Evolutionary conservation across 805 yeast genomes (phyloP), one percentile per base, ranked within the genome.

Genomic region (Metschnikowia vanudenii): DNA sequence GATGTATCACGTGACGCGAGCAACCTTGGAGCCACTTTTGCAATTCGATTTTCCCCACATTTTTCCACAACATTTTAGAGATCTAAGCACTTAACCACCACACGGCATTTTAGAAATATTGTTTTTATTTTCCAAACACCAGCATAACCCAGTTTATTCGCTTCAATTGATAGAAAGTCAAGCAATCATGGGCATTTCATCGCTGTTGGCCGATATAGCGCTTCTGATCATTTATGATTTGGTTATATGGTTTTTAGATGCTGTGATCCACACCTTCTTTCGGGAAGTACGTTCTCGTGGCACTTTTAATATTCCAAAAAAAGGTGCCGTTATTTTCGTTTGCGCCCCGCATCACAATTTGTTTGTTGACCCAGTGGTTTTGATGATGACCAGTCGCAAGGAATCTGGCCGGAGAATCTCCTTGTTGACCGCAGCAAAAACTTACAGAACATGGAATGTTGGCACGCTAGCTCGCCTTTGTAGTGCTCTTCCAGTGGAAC

Each of bases 341-440:
- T 63, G 69, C 45, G 76, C 73, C 1, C 76, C 76, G 2, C 76
- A 71, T 53, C 73, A 67, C 46, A 71, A 71, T 51, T 74, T 71
- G 51, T 71, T 69, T 45, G 62, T 71, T 17, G 76, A 71, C 54
- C 73, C 69, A 1, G 49, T 68, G 34, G 62, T 70, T 26, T 69
- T 69, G 37, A 66, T 69, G 66, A 54, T 68, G 20, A 60, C 63
- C 43, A 68, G 68, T n/a, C 60, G 61, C 19, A 59, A 67, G 37
- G 53, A 50, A 31, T 53, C 64, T 2, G 61, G 66, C 11, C 50
- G 75, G 36, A 49, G 68, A 14, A 62, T 69, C 6, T 63, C 75
- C 14, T 63, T 64, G 43, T 59, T 71, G 46, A 63, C 69, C 13
- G 76, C 76, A 11, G 68, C 65, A 13, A 64, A 60, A 40, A 67